Base-by-base conservation (phyloP, 2,329 filamentous ascomycete species). In the Bimuria novae-zelandiae region DNA sequence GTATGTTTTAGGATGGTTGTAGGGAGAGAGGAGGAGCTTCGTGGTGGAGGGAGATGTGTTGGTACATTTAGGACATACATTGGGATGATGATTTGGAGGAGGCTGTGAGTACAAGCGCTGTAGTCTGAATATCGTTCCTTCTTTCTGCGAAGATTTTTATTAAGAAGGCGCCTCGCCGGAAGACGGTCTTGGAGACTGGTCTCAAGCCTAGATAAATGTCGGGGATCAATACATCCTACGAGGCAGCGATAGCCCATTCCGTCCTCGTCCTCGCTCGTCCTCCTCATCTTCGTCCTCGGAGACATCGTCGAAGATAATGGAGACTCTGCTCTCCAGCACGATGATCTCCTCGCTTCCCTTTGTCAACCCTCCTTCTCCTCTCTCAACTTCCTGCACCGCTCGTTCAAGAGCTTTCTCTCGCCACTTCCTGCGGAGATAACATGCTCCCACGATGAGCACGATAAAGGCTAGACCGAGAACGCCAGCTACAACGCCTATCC, bases 271-370 rank as follows among this genome's bases (percentile, higher is more conserved):
- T 36, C 30, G 29, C 10, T 60, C 53, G 23, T 54, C 47, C 14
- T 50, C 56, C 16, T 59, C 54, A 22, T 52, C 48, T n/a, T 57
- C 54, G 22, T 57, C 56, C 1, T 32, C 30, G 14, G 56, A 42
- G n/a, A 47, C 59, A 2, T 54, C 56, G 4, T 59, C 63, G 16
- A 66, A 55, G 10, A 67, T 30, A 49, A 71, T 63, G 36, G 61
- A 61, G 11, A 63, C 58, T 23, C 64, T 49, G 37, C 62, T 66
- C 39, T 69, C 66, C 32, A 68, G 30, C 2, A 67, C 63, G 48
- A 64, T 54, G 27, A 60, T 62, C 30, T 71, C 67, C 30, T 62
- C 56, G 30, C 52, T 62, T 30, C 17, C 49, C 32, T 62, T 25
- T 16, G 33, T 4, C 36, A 56, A 27, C 2, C 50, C 57, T 11